Evolutionary conservation across 345 rosid genomes (phyloP).

Genomic region (Clarkia xantiana): DNA sequence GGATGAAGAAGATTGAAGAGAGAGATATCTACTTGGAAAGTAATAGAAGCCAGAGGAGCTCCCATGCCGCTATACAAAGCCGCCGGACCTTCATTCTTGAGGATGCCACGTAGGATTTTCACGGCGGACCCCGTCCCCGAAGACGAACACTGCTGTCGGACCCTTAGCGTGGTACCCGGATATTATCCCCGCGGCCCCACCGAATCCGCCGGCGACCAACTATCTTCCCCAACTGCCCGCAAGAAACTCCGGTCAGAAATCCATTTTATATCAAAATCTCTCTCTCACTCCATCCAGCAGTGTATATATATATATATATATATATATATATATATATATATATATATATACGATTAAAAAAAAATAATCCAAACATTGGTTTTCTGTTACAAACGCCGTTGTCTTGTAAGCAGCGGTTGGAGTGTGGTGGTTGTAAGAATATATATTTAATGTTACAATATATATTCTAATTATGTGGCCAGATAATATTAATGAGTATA

Average conservation of each 20-base stretch:
- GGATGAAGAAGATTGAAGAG: too few species aligned
- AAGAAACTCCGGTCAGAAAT: slow-evolving; percentile 89
- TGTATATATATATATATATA: too few species aligned
- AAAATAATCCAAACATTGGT: too few species aligned
- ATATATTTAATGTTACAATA: too few species aligned
- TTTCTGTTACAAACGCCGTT: too few species aligned
- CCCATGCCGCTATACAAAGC: slow-evolving; percentile 86
- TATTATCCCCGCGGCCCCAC: slow-evolving; percentile 81
- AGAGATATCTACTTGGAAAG: slow-evolving; percentile 56
- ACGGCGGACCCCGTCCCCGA: slow-evolving; percentile 54
- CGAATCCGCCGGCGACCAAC: slow-evolving; percentile 86
- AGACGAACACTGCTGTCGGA: slow-evolving; percentile 54
- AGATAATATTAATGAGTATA: too few species aligned
- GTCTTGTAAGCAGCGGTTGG: too few species aligned
- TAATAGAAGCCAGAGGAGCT: slow-evolving; percentile 86
- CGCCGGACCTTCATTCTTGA: slow-evolving; percentile 50
- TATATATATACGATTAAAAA: too few species aligned
- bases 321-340: too few species aligned
- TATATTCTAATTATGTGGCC: too few species aligned
- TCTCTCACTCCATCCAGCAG: too few species aligned
- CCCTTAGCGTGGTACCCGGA: slow-evolving; percentile 79
- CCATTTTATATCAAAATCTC: slow-evolving; percentile 26
- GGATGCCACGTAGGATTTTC: slow-evolving; percentile 38
- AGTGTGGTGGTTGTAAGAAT: too few species aligned
- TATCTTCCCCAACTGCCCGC: slow-evolving; percentile 75